A percentile compares a stretch with the other conserved stretches of the same genome.
Evolutionary conservation across 768 basidiomycete genomes (phyloP).

Genomic region (Tephrocybe sp.): DNA sequence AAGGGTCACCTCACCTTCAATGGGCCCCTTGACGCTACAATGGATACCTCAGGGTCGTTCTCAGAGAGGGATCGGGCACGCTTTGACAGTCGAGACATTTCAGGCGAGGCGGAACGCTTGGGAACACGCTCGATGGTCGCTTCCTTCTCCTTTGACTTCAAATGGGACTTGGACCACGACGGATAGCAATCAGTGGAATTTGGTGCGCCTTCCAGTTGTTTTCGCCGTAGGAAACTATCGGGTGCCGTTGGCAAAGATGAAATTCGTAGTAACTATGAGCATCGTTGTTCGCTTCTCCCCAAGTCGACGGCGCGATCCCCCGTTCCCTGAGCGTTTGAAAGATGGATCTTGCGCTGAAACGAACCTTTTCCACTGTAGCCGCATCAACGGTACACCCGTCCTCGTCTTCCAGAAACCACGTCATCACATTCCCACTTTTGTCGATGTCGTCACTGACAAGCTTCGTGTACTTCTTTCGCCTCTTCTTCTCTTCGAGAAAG

Average conservation of each 20-base stretch:
- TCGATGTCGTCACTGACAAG: background rate
- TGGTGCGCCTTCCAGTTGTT: slow-evolving; percentile 10
- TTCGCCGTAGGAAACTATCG: slow-evolving; percentile 3
- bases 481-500: slow-evolving; percentile 1
- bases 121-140: too few species aligned
- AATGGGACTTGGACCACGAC: too few species aligned
- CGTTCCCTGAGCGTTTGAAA: background rate
- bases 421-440: background rate
- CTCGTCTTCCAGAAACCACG: slow-evolving; percentile 3
- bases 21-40: too few species aligned
- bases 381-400: slow-evolving; percentile 1
- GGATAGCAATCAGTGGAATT: slow-evolving; percentile 8
- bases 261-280: slow-evolving; percentile 9
- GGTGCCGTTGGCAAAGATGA: slow-evolving; percentile 7
- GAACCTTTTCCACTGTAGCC: background rate
- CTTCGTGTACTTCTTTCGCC: background rate
- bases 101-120: too few species aligned
- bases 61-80: too few species aligned
- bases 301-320: slow-evolving; percentile 1
- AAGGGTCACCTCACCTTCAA: too few species aligned
- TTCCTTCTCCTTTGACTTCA: too few species aligned
- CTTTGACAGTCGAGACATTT: too few species aligned
- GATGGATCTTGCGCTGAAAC: background rate
- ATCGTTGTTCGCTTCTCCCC: background rate
- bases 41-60: too few species aligned